phyloP scores from a whole-genome alignment of 441 rosid genomes.

The Euphorbia schlechtendalii region DNA sequence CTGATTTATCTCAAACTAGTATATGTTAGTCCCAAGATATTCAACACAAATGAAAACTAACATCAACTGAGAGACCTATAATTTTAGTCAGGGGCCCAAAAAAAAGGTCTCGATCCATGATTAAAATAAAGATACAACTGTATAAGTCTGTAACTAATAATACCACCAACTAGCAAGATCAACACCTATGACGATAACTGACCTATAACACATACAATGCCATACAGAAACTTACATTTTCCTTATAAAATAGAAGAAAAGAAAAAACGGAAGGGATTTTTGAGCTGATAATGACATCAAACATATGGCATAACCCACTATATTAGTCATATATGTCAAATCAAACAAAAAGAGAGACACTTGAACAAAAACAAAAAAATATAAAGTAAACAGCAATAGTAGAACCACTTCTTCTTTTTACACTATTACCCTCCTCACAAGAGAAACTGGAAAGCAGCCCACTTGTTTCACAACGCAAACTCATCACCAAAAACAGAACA shows the following conservation, averaged over 20 bases:
- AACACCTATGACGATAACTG: slow-evolving; percentile 13
- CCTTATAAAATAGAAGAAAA: neutral
- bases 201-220: slow-evolving; percentile 8
- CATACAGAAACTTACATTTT: slow-evolving; percentile 5
- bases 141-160: slow-evolving; percentile 8
- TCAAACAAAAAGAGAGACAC: slow-evolving; percentile 19
- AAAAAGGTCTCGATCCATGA: slow-evolving; percentile 4
- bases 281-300: slow-evolving; percentile 34
- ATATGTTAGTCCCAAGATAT: neutral
- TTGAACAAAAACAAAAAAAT: slow-evolving; percentile 8
- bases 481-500: slow-evolving; percentile 1
- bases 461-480: slow-evolving; percentile 8
- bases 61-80: neutral
- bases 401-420: slow-evolving; percentile 25
- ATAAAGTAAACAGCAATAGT: slow-evolving; percentile 16
- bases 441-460: slow-evolving; percentile 9
- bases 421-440: slow-evolving; percentile 1
- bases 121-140: too few relatives aligned
- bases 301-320: slow-evolving; percentile 36
- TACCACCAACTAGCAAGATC: slow-evolving; percentile 5
- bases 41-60: neutral
- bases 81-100: neutral
- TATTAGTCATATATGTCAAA: slow-evolving; percentile 36
- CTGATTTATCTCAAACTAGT: neutral
- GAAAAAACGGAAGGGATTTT: slow-evolving; percentile 12